Conservation (phyloP, 78 protist genomes). For the Dictyostelium firmibasis region DNA sequence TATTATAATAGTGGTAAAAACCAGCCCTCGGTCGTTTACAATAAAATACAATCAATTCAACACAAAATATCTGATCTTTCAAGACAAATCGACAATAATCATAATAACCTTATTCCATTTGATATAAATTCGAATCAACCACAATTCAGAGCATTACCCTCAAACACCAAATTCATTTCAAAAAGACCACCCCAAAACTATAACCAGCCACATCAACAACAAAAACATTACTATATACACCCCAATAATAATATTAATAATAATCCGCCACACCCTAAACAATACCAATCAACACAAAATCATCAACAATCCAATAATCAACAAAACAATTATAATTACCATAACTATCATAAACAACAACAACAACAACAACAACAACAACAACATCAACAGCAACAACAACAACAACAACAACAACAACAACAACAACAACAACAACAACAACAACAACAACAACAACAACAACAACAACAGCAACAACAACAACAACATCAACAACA, state of each 20-base stretch:
- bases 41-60: not conserved
- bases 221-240: not conserved
- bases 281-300: not conserved
- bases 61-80: not conserved
- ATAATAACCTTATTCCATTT: not conserved
- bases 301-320: not conserved
- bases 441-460: not conserved
- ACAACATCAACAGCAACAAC: not conserved
- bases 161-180: not conserved
- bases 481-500: not conserved
- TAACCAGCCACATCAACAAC: not conserved
- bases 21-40: not conserved
- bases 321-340: not conserved
- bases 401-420: not conserved
- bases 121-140: not conserved
- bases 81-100: not conserved
- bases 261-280: not conserved
- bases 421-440: not conserved
- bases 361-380: not conserved
- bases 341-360: no score
- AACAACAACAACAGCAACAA: conserved; percentile 1
- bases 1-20: not conserved
- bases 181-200: not conserved
- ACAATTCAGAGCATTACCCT: not conserved
- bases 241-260: not conserved